Evolutionary conservation across 768 basidiomycete genomes (phyloP).

Genomic region (Tephrocybe sp.): DNA sequence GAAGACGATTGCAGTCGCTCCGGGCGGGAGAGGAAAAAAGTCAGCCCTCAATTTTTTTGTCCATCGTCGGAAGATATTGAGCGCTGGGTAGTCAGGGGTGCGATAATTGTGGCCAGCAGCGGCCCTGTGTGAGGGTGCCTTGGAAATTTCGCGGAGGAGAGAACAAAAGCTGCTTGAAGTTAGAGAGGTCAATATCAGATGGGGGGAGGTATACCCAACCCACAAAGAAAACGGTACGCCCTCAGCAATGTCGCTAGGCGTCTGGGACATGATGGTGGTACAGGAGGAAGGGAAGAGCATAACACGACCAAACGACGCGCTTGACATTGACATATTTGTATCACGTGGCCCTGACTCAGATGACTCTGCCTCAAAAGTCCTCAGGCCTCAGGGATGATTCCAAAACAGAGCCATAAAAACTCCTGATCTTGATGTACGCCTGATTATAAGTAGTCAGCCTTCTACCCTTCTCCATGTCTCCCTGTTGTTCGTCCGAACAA

Average conservation of each 20-base stretch:
- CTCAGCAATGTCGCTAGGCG: conserved; percentile 11
- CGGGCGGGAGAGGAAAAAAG: conserved; percentile 48
- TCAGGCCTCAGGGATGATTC: too few species aligned
- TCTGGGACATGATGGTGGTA: conserved; percentile 13
- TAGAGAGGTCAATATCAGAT: conserved; percentile 1
- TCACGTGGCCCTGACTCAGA: too few species aligned
- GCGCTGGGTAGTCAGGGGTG: conserved; percentile 33
- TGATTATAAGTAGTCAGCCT: too few species aligned
- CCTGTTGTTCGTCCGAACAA: too few species aligned
- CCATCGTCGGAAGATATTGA: conserved; percentile 46
- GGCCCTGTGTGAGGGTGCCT: conserved; percentile 29
- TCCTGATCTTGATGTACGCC: too few species aligned
- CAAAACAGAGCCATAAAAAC: too few species aligned
- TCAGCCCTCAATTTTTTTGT: conserved; percentile 35
- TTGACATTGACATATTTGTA: too few species aligned
- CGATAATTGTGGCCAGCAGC: conserved; percentile 18
- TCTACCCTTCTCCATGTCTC: too few species aligned
- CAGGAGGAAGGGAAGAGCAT: neutral
- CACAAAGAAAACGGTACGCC: conserved; percentile 30
- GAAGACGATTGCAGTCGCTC: conserved; percentile 62
- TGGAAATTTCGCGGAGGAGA: conserved; percentile 45
- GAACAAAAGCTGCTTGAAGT: conserved; percentile 45
- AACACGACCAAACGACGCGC: neutral
- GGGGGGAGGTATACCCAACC: conserved; percentile 3
- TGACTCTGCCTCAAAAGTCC: too few species aligned